Evolutionary conservation across 31 red algal genomes (phyloP), one percentile per base, ranked within the genome.

Genomic region (Asparagopsis taxiformis): DNA sequence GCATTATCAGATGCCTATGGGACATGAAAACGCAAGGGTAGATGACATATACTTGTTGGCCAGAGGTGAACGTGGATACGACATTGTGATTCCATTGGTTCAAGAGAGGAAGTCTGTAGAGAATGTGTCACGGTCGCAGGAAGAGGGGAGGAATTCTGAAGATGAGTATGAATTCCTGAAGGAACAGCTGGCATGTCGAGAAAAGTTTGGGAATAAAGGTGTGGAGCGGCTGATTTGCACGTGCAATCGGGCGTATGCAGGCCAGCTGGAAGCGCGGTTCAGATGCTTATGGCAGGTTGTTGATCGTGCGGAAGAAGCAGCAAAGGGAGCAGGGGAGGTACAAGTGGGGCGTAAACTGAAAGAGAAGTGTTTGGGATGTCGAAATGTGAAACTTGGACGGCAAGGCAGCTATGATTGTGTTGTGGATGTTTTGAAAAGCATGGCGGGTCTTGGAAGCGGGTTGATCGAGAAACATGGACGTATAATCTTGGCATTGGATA

Each of bases 31-130:
- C 7, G 59, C 33, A n/a, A n/a, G 20, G 8, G 24, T 63, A 10
- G 59, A 63, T 31, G 31, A 63, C 7, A 63, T 63, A 0, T 29
- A 63, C 16, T 7, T 63, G 24, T 30, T n/a, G 3, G 16, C 59
- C 21, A 30, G 28, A 31, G 31, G 31, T 9, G 31, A 30, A 5
- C 28, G 23, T 9, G 59, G 59, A 5, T 63, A 63, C 16, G 59
- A 63, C 25, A 63, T 63, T 29, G 59, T 63, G 8, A 31, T 63
- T 22, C 59, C 59, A 6, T 35, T 63, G 59, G n/a, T n/a, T n/a
- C 31, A 63, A 29, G 31, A 30, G 59, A 63, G 16, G 59, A 19
- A 9, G 59, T 4, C n/a, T 21, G 59, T 30, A 31, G 3, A 16
- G 59, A 63, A 31, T 17, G 59, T 21, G 24, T 20, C 33, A 30